Conservation (phyloP, 129 eudicot genomes). For the Pseudognaphalium luteoalbum region DNA sequence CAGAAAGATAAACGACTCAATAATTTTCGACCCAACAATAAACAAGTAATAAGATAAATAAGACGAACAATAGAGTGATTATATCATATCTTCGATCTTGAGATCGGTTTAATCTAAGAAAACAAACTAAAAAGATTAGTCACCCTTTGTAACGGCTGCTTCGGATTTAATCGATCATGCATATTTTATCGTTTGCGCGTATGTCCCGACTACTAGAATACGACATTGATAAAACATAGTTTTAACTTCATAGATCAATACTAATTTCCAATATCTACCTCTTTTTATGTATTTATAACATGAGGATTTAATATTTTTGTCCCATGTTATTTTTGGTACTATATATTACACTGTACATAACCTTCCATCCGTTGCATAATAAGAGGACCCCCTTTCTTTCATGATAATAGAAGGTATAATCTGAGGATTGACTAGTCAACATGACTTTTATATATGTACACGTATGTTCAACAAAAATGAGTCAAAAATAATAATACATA, state of each 20-base stretch:
- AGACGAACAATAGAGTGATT: too few species aligned
- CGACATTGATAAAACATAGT: not conserved
- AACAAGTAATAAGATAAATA: too few species aligned
- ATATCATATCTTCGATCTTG: too few species aligned
- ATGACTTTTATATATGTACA: slow-evolving; percentile 6
- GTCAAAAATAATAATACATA: slow-evolving; percentile 2
- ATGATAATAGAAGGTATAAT: slow-evolving; percentile 37
- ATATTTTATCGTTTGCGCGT: too few species aligned
- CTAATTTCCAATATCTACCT: not conserved
- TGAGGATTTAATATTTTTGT: slow-evolving; percentile 28
- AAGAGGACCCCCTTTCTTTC: slow-evolving; percentile 38
- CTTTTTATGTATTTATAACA: slow-evolving; percentile 2
- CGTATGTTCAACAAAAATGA: slow-evolving; percentile 22
- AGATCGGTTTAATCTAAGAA: too few species aligned
- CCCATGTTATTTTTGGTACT: slow-evolving; percentile 23
- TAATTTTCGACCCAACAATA: too few species aligned
- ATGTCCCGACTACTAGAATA: too few species aligned
- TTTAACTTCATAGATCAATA: not conserved
- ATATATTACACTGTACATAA: slow-evolving; percentile 21
- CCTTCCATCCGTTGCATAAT: slow-evolving; percentile 30
- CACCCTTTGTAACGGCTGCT: too few species aligned
- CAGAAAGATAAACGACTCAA: too few species aligned
- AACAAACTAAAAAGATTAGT: too few species aligned
- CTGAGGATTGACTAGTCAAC: slow-evolving; percentile 41
- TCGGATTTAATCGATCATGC: too few species aligned